Percentiles rank a stretch among this genome's conserved stretches.
These are phyloP conservation scores for Gypsophila paniculata DNA, from an alignment of 179 eudicot species.

Conservation along the genomic window DNA sequence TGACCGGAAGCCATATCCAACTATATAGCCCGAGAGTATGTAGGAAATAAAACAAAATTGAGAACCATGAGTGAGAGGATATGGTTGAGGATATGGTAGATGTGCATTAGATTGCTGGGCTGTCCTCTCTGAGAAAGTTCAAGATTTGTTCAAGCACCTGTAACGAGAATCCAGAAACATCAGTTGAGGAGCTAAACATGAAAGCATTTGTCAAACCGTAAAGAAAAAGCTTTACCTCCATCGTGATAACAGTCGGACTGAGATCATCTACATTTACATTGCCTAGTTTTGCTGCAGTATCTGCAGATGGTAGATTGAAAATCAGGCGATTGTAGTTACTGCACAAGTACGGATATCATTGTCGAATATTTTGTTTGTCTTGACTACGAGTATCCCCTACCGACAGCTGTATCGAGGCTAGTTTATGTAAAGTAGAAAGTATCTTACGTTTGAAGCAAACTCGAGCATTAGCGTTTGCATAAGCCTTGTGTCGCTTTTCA, in stretches of 20 bases:
- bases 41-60: not conserved
- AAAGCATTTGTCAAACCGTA: not conserved
- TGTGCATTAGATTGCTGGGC: conserved; percentile 16
- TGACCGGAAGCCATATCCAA: not conserved
- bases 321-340: not conserved
- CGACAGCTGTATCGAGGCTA: too few relatives aligned
- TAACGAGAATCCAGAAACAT: not conserved
- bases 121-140: conserved; percentile 38
- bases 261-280: conserved; percentile 50
- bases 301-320: conserved; percentile 30
- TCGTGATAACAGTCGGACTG: conserved; percentile 58
- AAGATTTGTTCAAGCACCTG: conserved; percentile 67
- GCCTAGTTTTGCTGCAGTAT: conserved; percentile 66
- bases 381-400: too few relatives aligned
- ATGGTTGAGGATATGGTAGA: too few relatives aligned
- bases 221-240: conserved; percentile 46
- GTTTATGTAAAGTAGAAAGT: not conserved
- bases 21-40: not conserved
- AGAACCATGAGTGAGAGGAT: not conserved
- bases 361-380: not conserved
- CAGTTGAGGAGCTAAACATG: not conserved
- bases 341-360: not conserved
- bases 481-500: conserved; percentile 67
- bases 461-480: conserved; percentile 62
- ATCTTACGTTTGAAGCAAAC: conserved; percentile 76